A percentile compares a stretch with the other conserved stretches of the same genome.
Conservation (phyloP, 768 basidiomycete genomes). For the Phaeolepiota aurea region DNA sequence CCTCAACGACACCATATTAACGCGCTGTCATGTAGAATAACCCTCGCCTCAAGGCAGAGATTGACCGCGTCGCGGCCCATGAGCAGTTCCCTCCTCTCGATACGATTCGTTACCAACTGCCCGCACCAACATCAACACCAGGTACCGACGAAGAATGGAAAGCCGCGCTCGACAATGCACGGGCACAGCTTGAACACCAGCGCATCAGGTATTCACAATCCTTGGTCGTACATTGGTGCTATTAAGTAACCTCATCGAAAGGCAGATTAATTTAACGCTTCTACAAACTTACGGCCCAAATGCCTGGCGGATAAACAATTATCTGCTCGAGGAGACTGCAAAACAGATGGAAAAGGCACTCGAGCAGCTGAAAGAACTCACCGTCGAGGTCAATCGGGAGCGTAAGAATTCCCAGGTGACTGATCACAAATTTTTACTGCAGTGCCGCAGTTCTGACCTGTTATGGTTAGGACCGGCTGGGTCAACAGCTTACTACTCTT, state of each 20-base stretch:
- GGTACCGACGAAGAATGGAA: constrained; percentile 75
- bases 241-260: constrained; percentile 18
- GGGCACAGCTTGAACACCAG: constrained; percentile 82
- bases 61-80: constrained; percentile 65
- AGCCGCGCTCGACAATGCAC: constrained; percentile 64
- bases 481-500: constrained; percentile 69
- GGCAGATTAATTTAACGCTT: constrained; percentile 76
- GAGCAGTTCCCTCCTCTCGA: constrained; percentile 63
- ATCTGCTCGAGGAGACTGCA: constrained; percentile 70
- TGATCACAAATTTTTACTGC: no score
- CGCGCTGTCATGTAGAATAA: constrained; percentile 37
- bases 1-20: no score
- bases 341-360: constrained; percentile 62
- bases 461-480: constrained; percentile 57
- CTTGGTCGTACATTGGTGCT: constrained; percentile 1
- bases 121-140: constrained; percentile 52
- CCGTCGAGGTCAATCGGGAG: constrained; percentile 80
- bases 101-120: constrained; percentile 64
- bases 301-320: constrained; percentile 89
- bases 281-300: constrained; percentile 85
- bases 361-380: constrained; percentile 73
- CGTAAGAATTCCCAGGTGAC: constrained; percentile 80
- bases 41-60: constrained; percentile 62
- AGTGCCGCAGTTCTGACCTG: no score
- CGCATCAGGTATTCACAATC: constrained; percentile 49